Conservation (phyloP, 129 eudicot species). For the Apium graveolens region DNA sequence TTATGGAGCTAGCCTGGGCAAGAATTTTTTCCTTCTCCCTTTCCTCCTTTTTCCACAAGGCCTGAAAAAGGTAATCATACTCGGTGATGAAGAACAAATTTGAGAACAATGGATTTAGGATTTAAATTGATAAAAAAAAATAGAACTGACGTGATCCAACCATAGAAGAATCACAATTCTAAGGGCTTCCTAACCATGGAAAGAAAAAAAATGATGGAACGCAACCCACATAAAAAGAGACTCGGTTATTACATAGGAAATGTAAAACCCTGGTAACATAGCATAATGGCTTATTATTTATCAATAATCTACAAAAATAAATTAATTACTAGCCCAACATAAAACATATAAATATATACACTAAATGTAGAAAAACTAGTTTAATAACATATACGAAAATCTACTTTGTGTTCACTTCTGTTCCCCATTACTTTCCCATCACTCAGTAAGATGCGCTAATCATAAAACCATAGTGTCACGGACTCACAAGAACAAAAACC, state of each 20-base stretch:
- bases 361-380: neutral
- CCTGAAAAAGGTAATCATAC: conserved; percentile 23
- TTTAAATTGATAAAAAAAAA: neutral
- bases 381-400: neutral
- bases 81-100: neutral
- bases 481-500: neutral
- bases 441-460: neutral
- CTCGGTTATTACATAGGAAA: neutral
- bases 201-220: neutral
- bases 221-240: neutral
- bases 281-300: too few species aligned
- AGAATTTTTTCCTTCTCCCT: conserved; percentile 24
- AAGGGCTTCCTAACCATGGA: neutral
- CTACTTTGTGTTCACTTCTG: neutral
- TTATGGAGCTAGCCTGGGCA: conserved; percentile 14
- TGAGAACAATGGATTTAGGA: neutral
- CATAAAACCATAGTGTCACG: neutral
- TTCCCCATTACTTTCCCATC: neutral
- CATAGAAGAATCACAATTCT: neutral
- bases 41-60: conserved; percentile 35
- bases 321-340: neutral
- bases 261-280: neutral
- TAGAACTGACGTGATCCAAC: neutral
- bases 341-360: neutral
- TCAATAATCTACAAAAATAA: neutral